phyloP scores from a whole-genome alignment of 2,329 filamentous ascomycete genomes.

The Fusarium sp. region DNA sequence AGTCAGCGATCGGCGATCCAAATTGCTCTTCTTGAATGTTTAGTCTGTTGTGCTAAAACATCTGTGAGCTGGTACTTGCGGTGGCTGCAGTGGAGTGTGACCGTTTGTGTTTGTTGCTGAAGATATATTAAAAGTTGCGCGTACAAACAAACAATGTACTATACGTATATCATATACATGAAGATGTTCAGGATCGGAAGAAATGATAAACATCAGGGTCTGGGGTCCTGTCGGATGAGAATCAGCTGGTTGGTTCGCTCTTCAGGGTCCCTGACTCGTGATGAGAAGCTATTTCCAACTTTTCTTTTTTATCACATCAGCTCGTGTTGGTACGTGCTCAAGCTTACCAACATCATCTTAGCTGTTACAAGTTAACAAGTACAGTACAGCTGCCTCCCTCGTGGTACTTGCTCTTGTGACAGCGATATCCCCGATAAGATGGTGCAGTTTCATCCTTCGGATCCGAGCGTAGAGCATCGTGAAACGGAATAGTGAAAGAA shows the following conservation, averaged over 20 bases:
- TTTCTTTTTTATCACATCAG: background rate
- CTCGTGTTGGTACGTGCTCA: slow-evolving; percentile 17
- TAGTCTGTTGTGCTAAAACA: slow-evolving; percentile 8
- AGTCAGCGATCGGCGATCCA: slow-evolving; percentile 19
- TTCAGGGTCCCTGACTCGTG: slow-evolving; percentile 13
- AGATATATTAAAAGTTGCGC: background rate
- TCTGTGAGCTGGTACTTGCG: slow-evolving; percentile 1
- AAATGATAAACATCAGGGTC: slow-evolving; percentile 22
- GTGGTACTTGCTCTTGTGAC: background rate
- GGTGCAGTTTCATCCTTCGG: slow-evolving; percentile 6
- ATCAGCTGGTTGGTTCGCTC: background rate
- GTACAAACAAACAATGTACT: background rate
- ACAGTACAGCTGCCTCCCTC: slow-evolving; percentile 1
- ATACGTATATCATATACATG: background rate
- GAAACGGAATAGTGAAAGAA: slow-evolving; percentile 8
- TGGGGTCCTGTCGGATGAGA: background rate
- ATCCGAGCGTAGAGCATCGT: slow-evolving; percentile 1
- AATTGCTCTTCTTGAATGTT: slow-evolving; percentile 4
- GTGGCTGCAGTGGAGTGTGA: slow-evolving; percentile 9
- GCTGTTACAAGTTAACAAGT: slow-evolving; percentile 1
- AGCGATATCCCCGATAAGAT: slow-evolving; percentile 11
- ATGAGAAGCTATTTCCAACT: slow-evolving; percentile 14
- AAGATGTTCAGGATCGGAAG: slow-evolving; percentile 11
- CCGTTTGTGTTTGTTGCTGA: background rate
- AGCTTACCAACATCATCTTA: slow-evolving; percentile 2